These are phyloP conservation scores for Blastocystis sp. DNA, from an alignment of 352 stramenopile genomes.

Conservation along the genomic window DNA sequence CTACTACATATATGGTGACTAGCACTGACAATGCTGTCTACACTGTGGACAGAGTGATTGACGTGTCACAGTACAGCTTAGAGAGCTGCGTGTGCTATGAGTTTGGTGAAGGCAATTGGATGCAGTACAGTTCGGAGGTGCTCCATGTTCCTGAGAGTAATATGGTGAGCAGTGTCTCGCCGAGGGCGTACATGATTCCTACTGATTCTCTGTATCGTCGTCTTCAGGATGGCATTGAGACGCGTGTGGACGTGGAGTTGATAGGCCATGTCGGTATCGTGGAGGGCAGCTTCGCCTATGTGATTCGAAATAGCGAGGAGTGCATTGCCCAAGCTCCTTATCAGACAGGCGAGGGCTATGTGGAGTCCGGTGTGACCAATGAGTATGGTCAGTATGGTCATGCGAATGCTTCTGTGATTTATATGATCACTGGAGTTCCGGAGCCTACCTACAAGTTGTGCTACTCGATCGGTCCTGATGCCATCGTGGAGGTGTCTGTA, in stretches of 20 bases:
- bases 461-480: not conserved
- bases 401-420: not conserved
- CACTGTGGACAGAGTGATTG: not conserved
- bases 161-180: not conserved
- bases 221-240: not conserved
- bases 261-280: slow-evolving; percentile 11
- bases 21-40: not conserved
- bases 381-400: not conserved
- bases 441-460: slow-evolving; percentile 24
- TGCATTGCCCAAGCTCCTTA: not conserved
- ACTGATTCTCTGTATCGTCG: not conserved
- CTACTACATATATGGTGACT: not conserved
- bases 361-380: not conserved
- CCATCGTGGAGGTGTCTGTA: not conserved
- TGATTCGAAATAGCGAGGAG: not conserved
- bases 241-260: not conserved
- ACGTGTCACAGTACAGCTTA: not conserved
- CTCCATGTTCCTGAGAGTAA: not conserved
- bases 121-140: not conserved
- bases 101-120: slow-evolving; percentile 25
- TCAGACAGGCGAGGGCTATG: not conserved
- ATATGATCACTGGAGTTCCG: not conserved
- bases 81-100: slow-evolving; percentile 28
- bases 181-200: slow-evolving; percentile 31
- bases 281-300: not conserved